Conservation (phyloP, 1,139 yeast genomes). For the Arxiozyma telluris region DNA sequence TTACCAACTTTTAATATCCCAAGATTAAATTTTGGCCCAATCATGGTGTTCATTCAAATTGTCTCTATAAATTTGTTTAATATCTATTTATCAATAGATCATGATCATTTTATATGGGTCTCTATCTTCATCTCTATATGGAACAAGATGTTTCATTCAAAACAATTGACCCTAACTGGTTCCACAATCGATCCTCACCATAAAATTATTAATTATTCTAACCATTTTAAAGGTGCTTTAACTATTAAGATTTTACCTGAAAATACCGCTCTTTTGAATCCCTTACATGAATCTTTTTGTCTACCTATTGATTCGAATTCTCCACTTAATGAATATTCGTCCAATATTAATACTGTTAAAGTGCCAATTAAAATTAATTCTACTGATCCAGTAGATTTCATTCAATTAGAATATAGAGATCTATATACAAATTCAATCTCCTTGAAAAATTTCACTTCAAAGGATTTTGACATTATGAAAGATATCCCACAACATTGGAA, state of each 20-base stretch:
- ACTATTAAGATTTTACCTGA: constrained; percentile 87
- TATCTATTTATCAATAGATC: constrained; percentile 33
- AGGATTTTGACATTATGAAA: constrained; percentile 41
- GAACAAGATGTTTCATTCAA: constrained; percentile 39
- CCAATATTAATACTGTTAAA: constrained; percentile 29
- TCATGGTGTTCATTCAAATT: constrained; percentile 33
- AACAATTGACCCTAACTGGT: constrained; percentile 66
- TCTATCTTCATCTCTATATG: constrained; percentile 41
- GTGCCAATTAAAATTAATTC: constrained; percentile 80
- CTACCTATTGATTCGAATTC: constrained; percentile 35
- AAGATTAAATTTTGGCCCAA: constrained; percentile 45
- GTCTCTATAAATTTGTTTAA: constrained; percentile 32
- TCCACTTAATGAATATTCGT: constrained; percentile 10
- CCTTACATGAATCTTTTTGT: constrained; percentile 59
- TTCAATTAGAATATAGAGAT: constrained; percentile 58
- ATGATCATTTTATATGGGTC: constrained; percentile 38
- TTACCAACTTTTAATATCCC: constrained; percentile 73
- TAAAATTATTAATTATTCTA: constrained; percentile 48
- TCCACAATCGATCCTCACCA: constrained; percentile 31
- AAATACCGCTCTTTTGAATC: constrained; percentile 77
- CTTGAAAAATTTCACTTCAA: constrained; percentile 46
- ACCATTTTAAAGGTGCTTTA: constrained; percentile 77
- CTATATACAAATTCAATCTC: constrained; percentile 45
- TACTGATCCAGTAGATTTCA: constrained; percentile 57
- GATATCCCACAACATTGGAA: constrained; percentile 18